Base-by-base conservation (phyloP, 371 early-diverging fungal genomes). In the Mortierella sp. region DNA sequence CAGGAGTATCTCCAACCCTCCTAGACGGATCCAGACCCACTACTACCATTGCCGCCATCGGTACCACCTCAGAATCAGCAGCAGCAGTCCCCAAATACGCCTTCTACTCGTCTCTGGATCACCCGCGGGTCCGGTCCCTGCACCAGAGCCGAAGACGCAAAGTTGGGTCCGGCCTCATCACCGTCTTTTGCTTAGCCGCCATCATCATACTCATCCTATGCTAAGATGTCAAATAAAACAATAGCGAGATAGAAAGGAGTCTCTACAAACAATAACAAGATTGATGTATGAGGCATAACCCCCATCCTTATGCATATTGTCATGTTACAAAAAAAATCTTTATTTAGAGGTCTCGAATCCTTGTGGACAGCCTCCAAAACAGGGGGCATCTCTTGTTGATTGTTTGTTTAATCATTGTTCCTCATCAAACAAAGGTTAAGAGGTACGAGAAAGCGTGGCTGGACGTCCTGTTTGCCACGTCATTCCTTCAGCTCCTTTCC, bases 161-260 rank as follows among this genome's bases (percentile, higher is more conserved):
- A 47, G 63, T 81, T 48, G 82, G 82, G 1, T 70, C 82, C 4
- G 77, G 82, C 22, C 40, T 81, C 52, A 81, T 81, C 48, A 71
- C 76, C 5, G 34, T 77, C 48, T 81, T 81, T 71, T 81, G 82
- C 58, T 71, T 81, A 24, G 64, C 74, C 39, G 82, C 82, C 31
- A 52, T 81, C 13, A 74, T 81, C 31, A 68, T 81, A 47, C 82
- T 81, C 22, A 53, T 81, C 47, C 65, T 81, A n/a, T 77, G 77
- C 41, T 79, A 68, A 45, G 10, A 26, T n/a, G n/a, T n/a, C 29
- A 9, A 41, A 26, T n/a, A 29, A 5, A 19, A 31, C 19, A 16
- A 24, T 43, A 50, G 16, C 29, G 40, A 37, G 22, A 14, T 29
- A 70, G 50, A 72, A 65, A 65, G n/a, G 24, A 10, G 41, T 13